These are phyloP conservation scores for Suillus occidentalis DNA, from an alignment of 768 basidiomycete species.

Conservation along the genomic window DNA sequence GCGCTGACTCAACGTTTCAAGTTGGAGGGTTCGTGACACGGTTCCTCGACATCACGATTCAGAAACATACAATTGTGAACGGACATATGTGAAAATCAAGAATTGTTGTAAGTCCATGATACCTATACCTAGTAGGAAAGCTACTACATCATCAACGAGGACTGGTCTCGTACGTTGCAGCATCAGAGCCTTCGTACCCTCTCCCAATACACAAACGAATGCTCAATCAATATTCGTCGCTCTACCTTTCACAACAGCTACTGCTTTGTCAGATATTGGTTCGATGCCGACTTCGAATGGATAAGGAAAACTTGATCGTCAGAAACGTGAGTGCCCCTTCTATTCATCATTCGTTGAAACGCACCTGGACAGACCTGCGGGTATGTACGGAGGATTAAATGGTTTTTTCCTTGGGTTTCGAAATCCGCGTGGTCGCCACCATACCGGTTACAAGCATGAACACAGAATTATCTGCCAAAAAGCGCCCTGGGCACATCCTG, in stretches of 20 bases:
- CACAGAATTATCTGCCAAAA: slow-evolving; percentile 6
- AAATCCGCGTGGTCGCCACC: background rate
- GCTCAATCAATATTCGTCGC: background rate
- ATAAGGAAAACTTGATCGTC: slow-evolving; percentile 9
- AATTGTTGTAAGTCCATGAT: no score
- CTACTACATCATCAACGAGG: background rate
- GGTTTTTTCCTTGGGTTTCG: slow-evolving; percentile 7
- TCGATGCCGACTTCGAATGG: slow-evolving; percentile 14
- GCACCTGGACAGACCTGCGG: background rate
- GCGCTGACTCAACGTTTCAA: no score
- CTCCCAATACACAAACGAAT: background rate
- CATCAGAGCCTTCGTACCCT: background rate
- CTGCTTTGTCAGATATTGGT: slow-evolving; percentile 12
- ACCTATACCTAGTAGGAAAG: no score
- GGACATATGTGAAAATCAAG: background rate
- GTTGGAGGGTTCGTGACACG: no score
- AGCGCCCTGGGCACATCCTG: slow-evolving; percentile 7
- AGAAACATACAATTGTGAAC: background rate
- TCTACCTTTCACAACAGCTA: slow-evolving; percentile 11
- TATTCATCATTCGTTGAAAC: background rate
- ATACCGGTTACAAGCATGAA: slow-evolving; percentile 6
- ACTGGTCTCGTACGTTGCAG: background rate
- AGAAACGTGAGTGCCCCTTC: background rate
- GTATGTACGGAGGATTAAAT: slow-evolving; percentile 1
- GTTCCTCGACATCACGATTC: background rate